Conservation (phyloP, 2,329 filamentous ascomycete genomes). For the Fusarium longipes region DNA sequence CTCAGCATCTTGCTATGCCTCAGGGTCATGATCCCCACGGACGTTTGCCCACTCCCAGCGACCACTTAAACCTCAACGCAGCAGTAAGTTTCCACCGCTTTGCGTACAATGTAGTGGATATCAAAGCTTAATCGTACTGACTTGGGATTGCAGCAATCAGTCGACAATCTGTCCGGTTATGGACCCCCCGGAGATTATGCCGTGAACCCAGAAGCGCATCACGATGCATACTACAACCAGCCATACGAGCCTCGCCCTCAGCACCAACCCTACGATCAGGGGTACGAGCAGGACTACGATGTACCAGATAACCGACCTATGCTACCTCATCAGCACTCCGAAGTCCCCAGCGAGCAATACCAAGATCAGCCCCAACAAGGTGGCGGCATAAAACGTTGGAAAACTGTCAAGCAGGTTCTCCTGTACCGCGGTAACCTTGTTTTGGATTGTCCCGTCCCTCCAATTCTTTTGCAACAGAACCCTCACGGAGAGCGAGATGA, state of each 20-base stretch:
- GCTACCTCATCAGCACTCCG: conserved; percentile 70
- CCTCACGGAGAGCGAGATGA: conserved; percentile 93
- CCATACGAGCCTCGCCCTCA: conserved; percentile 26
- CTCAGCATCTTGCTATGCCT: conserved; percentile 48
- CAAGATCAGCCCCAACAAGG: conserved; percentile 59
- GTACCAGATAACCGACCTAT: conserved; percentile 82
- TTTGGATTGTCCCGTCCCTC: conserved; percentile 94
- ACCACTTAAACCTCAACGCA: conserved; percentile 84
- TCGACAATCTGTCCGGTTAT: conserved; percentile 62
- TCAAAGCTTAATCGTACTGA: conserved; percentile 12
- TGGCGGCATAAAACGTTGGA: conserved; percentile 81
- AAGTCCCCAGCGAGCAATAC: conserved; percentile 57
- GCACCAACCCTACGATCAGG: conserved; percentile 76
- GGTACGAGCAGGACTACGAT: conserved; percentile 74
- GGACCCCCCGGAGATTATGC: conserved; percentile 72
- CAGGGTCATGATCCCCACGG: conserved; percentile 38
- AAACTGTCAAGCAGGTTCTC: conserved; percentile 98
- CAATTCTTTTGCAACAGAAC: conserved; percentile 85
- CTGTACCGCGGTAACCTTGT: conserved; percentile 97
- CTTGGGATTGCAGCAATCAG: conserved; percentile 58
- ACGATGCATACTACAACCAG: conserved; percentile 31
- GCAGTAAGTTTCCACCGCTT: conserved; percentile 69
- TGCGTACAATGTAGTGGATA: neutral
- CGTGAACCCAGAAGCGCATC: conserved; percentile 82
- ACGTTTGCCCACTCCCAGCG: conserved; percentile 70